These are phyloP conservation scores for Mycosphaerella sp. DNA, from an alignment of 2,329 filamentous ascomycete genomes.

Conservation along the genomic window DNA sequence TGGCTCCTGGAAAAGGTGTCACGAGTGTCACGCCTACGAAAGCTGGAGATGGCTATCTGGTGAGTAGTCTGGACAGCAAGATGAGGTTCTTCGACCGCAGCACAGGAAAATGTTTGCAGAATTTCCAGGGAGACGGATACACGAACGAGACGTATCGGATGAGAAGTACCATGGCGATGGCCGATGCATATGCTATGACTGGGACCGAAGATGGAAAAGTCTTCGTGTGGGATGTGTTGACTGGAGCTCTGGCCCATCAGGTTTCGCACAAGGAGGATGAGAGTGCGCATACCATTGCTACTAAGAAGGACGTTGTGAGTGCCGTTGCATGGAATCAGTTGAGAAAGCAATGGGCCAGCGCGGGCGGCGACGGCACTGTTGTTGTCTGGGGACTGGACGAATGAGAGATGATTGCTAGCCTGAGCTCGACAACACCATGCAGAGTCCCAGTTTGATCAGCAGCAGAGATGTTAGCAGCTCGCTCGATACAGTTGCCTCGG, in stretches of 20 bases:
- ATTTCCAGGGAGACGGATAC: constrained; percentile 55
- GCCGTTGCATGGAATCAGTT: constrained; percentile 44
- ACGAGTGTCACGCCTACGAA: constrained; percentile 66
- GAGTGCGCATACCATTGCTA: constrained; percentile 32
- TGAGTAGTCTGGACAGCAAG: constrained; percentile 67
- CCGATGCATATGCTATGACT: constrained; percentile 69
- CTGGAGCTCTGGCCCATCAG: constrained; percentile 59
- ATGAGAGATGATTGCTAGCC: constrained; percentile 1
- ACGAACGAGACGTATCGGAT: constrained; percentile 67
- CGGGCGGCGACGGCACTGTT: constrained; percentile 43
- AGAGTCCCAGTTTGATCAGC: not conserved
- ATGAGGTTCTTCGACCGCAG: constrained; percentile 74
- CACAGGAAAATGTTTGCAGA: constrained; percentile 65
- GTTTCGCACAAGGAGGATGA: constrained; percentile 42
- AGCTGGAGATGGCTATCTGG: constrained; percentile 68
- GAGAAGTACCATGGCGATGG: constrained; percentile 65
- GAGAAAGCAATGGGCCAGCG: constrained; percentile 45
- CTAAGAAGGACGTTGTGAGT: constrained; percentile 40
- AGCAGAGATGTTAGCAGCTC: not conserved
- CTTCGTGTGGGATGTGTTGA: constrained; percentile 79
- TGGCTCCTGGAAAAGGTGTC: constrained; percentile 49
- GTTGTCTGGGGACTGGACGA: constrained; percentile 30
- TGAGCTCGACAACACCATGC: not conserved
- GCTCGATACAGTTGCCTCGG: not conserved
- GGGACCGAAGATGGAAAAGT: constrained; percentile 73